Conservation (phyloP, 108 stramenopile species). For the Mediolabrus comicus region DNA sequence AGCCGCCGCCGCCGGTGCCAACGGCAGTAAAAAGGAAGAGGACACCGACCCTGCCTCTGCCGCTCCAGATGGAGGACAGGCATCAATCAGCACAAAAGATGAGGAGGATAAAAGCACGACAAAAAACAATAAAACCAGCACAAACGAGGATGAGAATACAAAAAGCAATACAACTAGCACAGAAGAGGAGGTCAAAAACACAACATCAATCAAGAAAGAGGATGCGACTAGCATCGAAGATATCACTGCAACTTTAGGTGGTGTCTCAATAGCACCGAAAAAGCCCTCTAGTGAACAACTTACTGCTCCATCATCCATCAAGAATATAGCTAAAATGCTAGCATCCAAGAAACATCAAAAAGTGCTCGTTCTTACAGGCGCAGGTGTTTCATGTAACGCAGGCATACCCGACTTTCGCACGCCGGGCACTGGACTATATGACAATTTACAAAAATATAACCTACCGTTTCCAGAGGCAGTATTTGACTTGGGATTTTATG, state of each 20-base stretch:
- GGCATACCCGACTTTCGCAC: slow-evolving; percentile 96
- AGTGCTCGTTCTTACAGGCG: slow-evolving; percentile 48
- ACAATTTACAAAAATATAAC: slow-evolving; percentile 86
- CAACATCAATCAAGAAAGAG: background rate
- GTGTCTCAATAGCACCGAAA: slow-evolving; percentile 9
- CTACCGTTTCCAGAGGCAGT: slow-evolving; percentile 91
- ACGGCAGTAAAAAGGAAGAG: too few relatives aligned
- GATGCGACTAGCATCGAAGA: slow-evolving; percentile 4
- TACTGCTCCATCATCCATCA: slow-evolving; percentile 18
- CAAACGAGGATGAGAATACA: too few relatives aligned
- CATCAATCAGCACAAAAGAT: too few relatives aligned
- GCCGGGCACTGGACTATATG: slow-evolving; percentile 89
- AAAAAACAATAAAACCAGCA: too few relatives aligned
- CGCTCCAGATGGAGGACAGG: too few relatives aligned
- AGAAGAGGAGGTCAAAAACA: too few relatives aligned
- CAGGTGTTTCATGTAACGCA: slow-evolving; percentile 74
- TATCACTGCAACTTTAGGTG: slow-evolving; percentile 17
- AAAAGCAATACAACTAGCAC: too few relatives aligned
- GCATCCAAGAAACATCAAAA: slow-evolving; percentile 41
- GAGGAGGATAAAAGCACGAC: too few relatives aligned
- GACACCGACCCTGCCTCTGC: too few relatives aligned
- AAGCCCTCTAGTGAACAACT: background rate
- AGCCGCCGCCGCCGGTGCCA: too few relatives aligned
- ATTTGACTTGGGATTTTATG: slow-evolving; percentile 90
- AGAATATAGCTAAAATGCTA: slow-evolving; percentile 22